A percentile compares a stretch with the other conserved stretches of the same genome.
Evolutionary conservation across 768 basidiomycete genomes (phyloP).

Genomic region (Suillus bovinus): DNA sequence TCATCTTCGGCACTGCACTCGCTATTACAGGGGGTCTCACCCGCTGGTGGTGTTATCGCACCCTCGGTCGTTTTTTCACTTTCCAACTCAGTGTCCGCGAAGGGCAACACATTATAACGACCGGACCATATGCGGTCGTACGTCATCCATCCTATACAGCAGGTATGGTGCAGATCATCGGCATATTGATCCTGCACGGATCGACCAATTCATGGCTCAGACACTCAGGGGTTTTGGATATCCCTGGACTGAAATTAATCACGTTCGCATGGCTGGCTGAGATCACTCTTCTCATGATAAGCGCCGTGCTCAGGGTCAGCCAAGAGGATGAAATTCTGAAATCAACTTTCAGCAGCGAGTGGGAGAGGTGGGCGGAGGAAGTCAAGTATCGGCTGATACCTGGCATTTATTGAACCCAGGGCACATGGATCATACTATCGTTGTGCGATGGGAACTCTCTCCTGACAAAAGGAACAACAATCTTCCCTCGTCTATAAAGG

Average conservation of each 20-base stretch:
- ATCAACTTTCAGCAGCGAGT: not conserved
- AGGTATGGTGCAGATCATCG: slow-evolving; percentile 12
- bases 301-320: not conserved
- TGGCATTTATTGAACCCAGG: slow-evolving; percentile 24
- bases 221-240: not conserved
- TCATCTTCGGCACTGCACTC: slow-evolving; percentile 25
- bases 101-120: slow-evolving; percentile 41
- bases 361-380: slow-evolving; percentile 21
- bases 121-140: slow-evolving; percentile 46
- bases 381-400: slow-evolving; percentile 36
- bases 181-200: slow-evolving; percentile 10
- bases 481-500: not conserved
- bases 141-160: slow-evolving; percentile 47
- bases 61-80: slow-evolving; percentile 43
- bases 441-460: not conserved
- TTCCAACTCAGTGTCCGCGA: slow-evolving; percentile 44
- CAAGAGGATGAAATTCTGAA: not conserved
- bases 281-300: not conserved
- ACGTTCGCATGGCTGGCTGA: not conserved
- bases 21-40: slow-evolving; percentile 25
- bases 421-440: too few species aligned
- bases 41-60: slow-evolving; percentile 31
- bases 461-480: too few species aligned
- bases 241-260: not conserved
- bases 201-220: slow-evolving; percentile 11